These are phyloP conservation scores for Agroathelia rolfsii DNA, from an alignment of 1,284 basidiomycete species.

Conservation along the genomic window DNA sequence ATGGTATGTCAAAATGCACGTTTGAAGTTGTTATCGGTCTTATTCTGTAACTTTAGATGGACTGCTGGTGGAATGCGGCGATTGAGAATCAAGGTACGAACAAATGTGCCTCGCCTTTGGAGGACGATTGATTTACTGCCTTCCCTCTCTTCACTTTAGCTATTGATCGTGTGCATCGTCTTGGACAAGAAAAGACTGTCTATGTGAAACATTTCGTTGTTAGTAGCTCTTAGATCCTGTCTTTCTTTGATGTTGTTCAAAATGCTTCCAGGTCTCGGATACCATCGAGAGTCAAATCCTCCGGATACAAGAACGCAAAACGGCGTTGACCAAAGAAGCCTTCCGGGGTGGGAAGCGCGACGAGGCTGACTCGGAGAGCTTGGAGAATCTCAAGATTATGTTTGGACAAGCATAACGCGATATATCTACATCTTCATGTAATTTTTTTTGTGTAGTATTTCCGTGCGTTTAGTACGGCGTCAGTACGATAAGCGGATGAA, in stretches of 20 bases:
- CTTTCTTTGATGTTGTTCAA: constrained; percentile 1
- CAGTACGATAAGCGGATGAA: too few relatives aligned
- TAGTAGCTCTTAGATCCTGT: constrained; percentile 24
- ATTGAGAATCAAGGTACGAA: constrained; percentile 83
- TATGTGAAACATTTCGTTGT: constrained; percentile 89
- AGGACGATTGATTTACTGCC: constrained; percentile 15
- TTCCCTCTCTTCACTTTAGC: constrained; percentile 30
- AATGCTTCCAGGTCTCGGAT: constrained; percentile 39
- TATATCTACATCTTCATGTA: too few relatives aligned
- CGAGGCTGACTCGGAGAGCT: constrained; percentile 57
- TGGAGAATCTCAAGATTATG: constrained; percentile 73
- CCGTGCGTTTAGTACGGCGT: too few relatives aligned
- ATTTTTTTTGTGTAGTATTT: too few relatives aligned
- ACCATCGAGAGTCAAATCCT: constrained; percentile 79
- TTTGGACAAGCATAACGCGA: too few relatives aligned
- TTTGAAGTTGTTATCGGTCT: not conserved
- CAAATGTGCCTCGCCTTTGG: constrained; percentile 9
- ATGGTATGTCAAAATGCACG: constrained; percentile 43
- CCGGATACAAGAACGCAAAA: constrained; percentile 85
- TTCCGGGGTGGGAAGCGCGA: constrained; percentile 49
- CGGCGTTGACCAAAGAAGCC: constrained; percentile 74
- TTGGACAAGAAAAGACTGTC: constrained; percentile 79
- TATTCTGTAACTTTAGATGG: constrained; percentile 53
- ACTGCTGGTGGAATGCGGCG: constrained; percentile 93
- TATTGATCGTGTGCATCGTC: constrained; percentile 72